Evolutionary conservation across 805 yeast genomes (phyloP), one percentile per base, ranked within the genome.

Genomic region (Sporopachydermia lactativora): DNA sequence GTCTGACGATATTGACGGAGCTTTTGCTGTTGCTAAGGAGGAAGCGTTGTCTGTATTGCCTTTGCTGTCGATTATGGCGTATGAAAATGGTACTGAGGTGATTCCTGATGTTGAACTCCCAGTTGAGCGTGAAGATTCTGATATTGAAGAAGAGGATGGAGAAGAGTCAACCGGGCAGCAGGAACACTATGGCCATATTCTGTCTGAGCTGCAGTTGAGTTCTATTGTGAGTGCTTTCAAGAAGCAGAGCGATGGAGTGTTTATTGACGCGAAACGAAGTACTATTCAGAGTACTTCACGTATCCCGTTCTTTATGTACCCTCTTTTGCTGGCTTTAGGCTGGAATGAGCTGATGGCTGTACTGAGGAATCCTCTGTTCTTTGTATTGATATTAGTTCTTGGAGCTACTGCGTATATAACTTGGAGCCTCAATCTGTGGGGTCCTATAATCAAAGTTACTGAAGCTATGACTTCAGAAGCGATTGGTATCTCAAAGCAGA

Each of bases 281-380:
- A 76, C 83, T 41, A 70, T 86, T 38, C 80, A 77, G 46, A 77
- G 80, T 38, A 71, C 76, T 8, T 75, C 95, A 1, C 77, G 79
- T 43, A 80, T 92, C 43, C 98, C 98, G 3, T 65, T 76, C 47
- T 92, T 80, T 65, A 74, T 92, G 43, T 86, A 84, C 60, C 61
- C 75, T 6, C 53, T 89, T 11, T 62, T 92, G 17, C 57, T 81
- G 2, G 75, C 82, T 3, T 64, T 92, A 16, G 98, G 98, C 5
- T 92, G 96, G 96, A 88, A 88, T 58, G 96, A 92, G 65, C 79
- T 92, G 49, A 72, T 86, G 81, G 80, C 92, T 5, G 73, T 92
- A 14, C 53, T 92, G 36, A 71, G 94, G 47, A 88, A 83, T 54
- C 96, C 98, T 40, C 51, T 89, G n/a, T 71, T 81, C 49, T 75